These are phyloP conservation scores for Sphagnum contortum DNA, from an alignment of 225 moss, liverwort and hornwort genomes.

Conservation along the genomic window DNA sequence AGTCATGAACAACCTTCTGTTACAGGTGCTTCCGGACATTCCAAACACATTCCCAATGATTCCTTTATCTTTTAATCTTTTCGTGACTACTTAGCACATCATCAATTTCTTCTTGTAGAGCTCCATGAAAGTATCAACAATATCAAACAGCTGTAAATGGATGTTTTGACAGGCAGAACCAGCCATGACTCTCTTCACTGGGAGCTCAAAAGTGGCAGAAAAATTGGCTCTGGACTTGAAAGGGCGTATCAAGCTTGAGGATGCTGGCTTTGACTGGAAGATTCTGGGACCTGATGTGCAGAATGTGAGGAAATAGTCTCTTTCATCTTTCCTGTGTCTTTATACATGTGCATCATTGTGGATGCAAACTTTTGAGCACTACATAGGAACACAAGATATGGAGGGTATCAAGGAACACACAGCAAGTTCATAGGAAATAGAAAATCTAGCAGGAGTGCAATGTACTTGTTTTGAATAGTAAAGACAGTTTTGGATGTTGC, in stretches of 20 bases:
- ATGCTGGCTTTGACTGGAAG: slow-evolving; percentile 99
- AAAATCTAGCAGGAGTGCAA: too few relatives aligned
- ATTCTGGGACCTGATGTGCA: slow-evolving; percentile 95
- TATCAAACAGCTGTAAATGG: neutral
- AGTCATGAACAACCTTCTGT: slow-evolving; percentile 79
- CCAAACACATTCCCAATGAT: too few relatives aligned
- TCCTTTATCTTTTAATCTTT: too few relatives aligned
- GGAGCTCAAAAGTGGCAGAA: slow-evolving; percentile 97
- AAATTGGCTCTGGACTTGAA: slow-evolving; percentile 86
- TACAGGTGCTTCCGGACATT: slow-evolving; percentile 36
- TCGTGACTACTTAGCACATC: too few relatives aligned
- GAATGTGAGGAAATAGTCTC: slow-evolving; percentile 27
- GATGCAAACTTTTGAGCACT: too few relatives aligned
- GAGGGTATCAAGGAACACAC: too few relatives aligned
- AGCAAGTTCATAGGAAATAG: too few relatives aligned
- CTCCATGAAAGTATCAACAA: neutral
- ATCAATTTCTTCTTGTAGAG: neutral
- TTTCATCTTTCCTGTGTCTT: neutral
- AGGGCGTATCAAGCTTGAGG: slow-evolving; percentile 93
- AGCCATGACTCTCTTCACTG: slow-evolving; percentile 89
- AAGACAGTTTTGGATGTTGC: slow-evolving; percentile 15
- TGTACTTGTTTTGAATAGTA: neutral
- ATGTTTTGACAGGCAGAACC: slow-evolving; percentile 58
- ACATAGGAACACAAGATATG: too few relatives aligned
- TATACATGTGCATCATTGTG: neutral